phyloP scores from a whole-genome alignment of 139 green algal species.

The Chlamydomonas sphaeroides region DNA sequence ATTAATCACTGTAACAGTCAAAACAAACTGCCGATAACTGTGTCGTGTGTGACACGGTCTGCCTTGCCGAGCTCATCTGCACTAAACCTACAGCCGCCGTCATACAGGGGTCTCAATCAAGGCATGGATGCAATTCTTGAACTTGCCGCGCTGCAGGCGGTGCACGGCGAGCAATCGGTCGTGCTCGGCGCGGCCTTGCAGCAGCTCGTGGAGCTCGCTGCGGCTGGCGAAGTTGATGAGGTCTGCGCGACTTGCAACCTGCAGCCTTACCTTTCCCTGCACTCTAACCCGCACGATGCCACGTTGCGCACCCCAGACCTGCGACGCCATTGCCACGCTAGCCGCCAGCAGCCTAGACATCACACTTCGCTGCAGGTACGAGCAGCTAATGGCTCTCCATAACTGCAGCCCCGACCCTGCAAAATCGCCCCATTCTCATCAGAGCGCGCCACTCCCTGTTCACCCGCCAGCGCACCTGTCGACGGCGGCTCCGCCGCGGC shows the following conservation, averaged over 20 bases:
- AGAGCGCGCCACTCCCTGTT: neutral
- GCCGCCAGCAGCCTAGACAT: neutral
- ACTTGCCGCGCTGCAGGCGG: conserved; percentile 10
- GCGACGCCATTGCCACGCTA: neutral
- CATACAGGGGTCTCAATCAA: no score
- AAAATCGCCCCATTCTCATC: neutral
- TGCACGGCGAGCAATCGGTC: neutral
- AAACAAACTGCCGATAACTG: no score
- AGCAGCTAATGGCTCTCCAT: neutral
- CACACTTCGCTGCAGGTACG: neutral
- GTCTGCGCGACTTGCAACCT: neutral
- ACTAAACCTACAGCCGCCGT: no score
- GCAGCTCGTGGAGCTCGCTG: conserved; percentile 12
- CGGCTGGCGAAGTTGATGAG: neutral
- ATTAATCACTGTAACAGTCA: no score
- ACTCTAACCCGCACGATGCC: neutral
- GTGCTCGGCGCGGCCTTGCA: neutral
- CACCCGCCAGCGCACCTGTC: neutral
- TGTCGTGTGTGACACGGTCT: no score
- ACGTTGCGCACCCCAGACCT: no score
- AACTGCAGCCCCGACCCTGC: neutral
- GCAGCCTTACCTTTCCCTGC: neutral
- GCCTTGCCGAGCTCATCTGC: no score
- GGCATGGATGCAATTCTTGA: neutral
- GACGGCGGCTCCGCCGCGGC: neutral